phyloP scores from a whole-genome alignment of 108 stramenopile genomes.

The Asterionellopsis glacialis region DNA sequence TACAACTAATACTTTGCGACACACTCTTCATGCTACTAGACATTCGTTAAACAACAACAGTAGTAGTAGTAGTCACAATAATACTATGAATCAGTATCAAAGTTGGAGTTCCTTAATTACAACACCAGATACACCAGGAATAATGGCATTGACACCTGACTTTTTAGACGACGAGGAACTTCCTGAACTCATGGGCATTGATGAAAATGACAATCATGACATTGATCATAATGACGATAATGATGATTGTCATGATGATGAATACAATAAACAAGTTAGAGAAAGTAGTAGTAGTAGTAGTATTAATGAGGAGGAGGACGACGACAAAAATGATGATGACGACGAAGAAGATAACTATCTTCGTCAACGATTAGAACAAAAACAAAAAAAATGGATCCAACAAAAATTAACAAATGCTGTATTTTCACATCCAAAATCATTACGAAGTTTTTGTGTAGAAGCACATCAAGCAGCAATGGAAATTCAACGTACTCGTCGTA shows the following conservation, averaged over 20 bases:
- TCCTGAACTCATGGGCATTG: neutral
- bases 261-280: constrained; percentile 11
- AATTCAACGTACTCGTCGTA: constrained; percentile 20
- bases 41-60: constrained; percentile 5
- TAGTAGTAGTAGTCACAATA: neutral
- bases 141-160: constrained; percentile 44
- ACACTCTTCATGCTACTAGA: no score
- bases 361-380: constrained; percentile 12
- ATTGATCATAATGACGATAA: constrained; percentile 11
- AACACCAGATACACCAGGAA: constrained; percentile 32
- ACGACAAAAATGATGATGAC: neutral
- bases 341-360: neutral
- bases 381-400: constrained; percentile 40
- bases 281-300: neutral
- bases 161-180: neutral
- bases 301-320: neutral
- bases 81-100: neutral
- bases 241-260: constrained; percentile 11
- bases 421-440: constrained; percentile 69
- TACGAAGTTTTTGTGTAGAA: constrained; percentile 69
- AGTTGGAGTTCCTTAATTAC: constrained; percentile 12
- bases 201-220: constrained; percentile 4
- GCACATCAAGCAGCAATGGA: constrained; percentile 58
- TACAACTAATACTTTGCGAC: no score
- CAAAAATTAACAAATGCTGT: constrained; percentile 66